Percentiles rank a stretch among this genome's conserved stretches.
phyloP scores from a whole-genome alignment of 2,329 filamentous ascomycete genomes.

The Bertia moriformis region DNA sequence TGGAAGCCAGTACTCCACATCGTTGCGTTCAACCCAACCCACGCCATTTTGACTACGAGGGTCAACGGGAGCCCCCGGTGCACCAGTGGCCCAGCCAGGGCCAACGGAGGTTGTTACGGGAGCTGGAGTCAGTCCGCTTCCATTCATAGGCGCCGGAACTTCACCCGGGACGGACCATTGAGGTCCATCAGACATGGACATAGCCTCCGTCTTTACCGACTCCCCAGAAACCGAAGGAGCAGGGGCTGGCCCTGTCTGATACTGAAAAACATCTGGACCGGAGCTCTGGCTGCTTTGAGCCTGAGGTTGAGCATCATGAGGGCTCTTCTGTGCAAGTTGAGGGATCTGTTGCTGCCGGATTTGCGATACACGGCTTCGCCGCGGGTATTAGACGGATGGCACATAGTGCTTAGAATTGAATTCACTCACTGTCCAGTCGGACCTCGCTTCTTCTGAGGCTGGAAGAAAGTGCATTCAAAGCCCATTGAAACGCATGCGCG shows the following conservation, averaged over 20 bases:
- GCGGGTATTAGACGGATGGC: not conserved
- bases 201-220: no score
- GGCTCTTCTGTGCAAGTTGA: not conserved
- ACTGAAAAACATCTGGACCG: not conserved
- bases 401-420: conserved; percentile 4
- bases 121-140: not conserved
- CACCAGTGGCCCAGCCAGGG: conserved; percentile 7
- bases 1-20: conserved; percentile 18
- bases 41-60: conserved; percentile 6
- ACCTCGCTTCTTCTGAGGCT: conserved; percentile 23
- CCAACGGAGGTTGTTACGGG: conserved; percentile 2
- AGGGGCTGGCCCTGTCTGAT: not conserved
- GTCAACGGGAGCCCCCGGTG: conserved; percentile 10
- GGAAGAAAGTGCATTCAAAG: conserved; percentile 22
- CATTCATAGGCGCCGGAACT: no score
- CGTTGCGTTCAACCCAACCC: conserved; percentile 2
- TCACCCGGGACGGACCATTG: no score
- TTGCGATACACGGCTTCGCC: conserved; percentile 17
- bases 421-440: conserved; percentile 17
- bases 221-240: no score
- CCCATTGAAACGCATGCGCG: conserved; percentile 19
- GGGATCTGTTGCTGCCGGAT: conserved; percentile 17
- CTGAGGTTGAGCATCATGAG: not conserved
- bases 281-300: no score
- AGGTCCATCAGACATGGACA: no score